phyloP scores from a whole-genome alignment of 1,284 basidiomycete species.

The Exobasidium cylindrosporum region DNA sequence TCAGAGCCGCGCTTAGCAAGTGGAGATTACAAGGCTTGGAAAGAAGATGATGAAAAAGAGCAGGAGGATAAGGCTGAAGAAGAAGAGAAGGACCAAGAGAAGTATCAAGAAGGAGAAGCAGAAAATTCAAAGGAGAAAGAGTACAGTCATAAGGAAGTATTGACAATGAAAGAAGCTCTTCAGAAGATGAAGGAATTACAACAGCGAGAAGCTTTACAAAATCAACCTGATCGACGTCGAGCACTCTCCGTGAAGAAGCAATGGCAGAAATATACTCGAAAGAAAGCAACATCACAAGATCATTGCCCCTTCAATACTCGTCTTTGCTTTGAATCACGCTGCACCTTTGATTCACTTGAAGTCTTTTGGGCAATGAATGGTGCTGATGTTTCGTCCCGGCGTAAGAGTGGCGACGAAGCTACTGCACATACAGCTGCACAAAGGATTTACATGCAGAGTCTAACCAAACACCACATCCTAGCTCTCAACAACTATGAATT shows the following conservation, averaged over 20 bases:
- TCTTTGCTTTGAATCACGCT: neutral
- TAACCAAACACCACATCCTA: slow-evolving; percentile 5
- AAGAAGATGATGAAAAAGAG: neutral
- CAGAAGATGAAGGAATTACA: slow-evolving; percentile 30
- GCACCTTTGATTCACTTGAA: slow-evolving; percentile 1
- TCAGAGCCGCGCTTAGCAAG: neutral
- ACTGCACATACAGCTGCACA: neutral
- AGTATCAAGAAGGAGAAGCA: neutral
- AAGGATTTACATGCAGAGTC: neutral
- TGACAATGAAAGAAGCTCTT: slow-evolving; percentile 36
- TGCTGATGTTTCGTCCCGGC: neutral
- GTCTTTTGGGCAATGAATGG: slow-evolving; percentile 5
- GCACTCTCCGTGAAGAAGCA: neutral
- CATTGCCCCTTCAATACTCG: neutral
- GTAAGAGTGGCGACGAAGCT: neutral
- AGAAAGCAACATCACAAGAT: neutral
- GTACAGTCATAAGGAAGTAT: slow-evolving; percentile 12
- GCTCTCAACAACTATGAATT: slow-evolving; percentile 10
- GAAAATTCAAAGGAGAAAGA: no score
- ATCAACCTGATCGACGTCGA: neutral
- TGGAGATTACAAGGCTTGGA: neutral
- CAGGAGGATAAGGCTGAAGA: neutral
- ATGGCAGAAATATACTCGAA: neutral
- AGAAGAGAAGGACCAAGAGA: neutral
- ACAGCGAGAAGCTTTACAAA: neutral